These are phyloP conservation scores for Kodamaea sagamina DNA, from an alignment of 805 yeast genomes.

Conservation along the genomic window DNA sequence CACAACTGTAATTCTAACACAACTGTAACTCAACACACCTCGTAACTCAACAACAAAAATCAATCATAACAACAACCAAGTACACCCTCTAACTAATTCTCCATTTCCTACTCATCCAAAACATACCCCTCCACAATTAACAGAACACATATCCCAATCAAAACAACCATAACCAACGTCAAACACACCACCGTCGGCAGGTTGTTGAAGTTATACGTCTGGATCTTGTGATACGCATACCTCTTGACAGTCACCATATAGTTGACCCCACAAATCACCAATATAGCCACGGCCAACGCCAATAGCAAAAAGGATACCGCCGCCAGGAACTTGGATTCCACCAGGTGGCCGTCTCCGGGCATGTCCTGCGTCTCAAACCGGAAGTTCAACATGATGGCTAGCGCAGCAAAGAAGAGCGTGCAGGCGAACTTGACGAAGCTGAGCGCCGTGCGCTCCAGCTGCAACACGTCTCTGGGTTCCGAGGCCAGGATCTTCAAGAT, in stretches of 20 bases:
- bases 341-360: slow-evolving; percentile 7
- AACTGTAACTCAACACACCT: too few species aligned
- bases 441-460: slow-evolving; percentile 54
- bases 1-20: too few species aligned
- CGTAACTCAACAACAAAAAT: too few species aligned
- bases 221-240: slow-evolving; percentile 44
- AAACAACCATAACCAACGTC: slow-evolving; percentile 33
- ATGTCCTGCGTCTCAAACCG: slow-evolving; percentile 33
- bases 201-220: slow-evolving; percentile 35
- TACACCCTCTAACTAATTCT: too few species aligned
- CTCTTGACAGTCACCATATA: slow-evolving; percentile 47
- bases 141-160: slow-evolving; percentile 36
- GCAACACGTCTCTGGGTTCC: slow-evolving; percentile 57
- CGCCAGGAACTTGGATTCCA: slow-evolving; percentile 7
- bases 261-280: slow-evolving; percentile 41
- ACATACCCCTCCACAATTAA: slow-evolving; percentile 19
- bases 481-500: slow-evolving; percentile 40
- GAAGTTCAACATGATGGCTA: slow-evolving; percentile 49
- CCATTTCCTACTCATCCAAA: slow-evolving; percentile 1
- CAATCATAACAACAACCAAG: too few species aligned
- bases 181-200: slow-evolving; percentile 35
- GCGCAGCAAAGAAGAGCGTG: slow-evolving; percentile 47
- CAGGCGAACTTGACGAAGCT: slow-evolving; percentile 50
- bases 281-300: slow-evolving; percentile 37
- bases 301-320: slow-evolving; percentile 40